Percentiles rank a stretch among this genome's conserved stretches.
Evolutionary conservation across 306 rosid genomes (phyloP).

Genomic region (Hippophae tibetana): DNA sequence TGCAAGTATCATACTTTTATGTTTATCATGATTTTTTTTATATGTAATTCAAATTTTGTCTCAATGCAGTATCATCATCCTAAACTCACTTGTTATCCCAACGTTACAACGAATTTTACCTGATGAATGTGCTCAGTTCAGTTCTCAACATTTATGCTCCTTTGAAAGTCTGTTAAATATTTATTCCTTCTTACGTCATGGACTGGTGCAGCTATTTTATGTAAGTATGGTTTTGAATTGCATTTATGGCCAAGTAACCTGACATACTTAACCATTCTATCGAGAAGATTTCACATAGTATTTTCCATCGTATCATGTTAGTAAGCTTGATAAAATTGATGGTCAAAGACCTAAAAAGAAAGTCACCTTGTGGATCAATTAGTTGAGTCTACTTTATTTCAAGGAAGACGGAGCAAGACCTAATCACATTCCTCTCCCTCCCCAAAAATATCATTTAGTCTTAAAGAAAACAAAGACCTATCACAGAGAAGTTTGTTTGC

Average conservation of each 20-base stretch:
- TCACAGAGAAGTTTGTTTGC: no score
- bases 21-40: neutral
- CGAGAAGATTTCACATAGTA: neutral
- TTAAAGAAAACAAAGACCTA: no score
- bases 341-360: neutral
- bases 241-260: neutral
- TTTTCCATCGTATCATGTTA: neutral
- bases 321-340: neutral
- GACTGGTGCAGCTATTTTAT: constrained; percentile 65
- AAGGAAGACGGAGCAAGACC: neutral
- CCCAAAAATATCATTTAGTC: no score
- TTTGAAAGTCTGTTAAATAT: constrained; percentile 40
- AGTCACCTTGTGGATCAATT: neutral
- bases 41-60: neutral
- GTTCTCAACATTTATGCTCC: constrained; percentile 40
- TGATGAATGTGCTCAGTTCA: constrained; percentile 36
- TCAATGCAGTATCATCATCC: constrained; percentile 59
- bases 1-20: neutral
- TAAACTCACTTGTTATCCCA: constrained; percentile 61
- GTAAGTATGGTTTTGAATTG: constrained; percentile 37
- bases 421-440: neutral
- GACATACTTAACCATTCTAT: neutral
- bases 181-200: constrained; percentile 56
- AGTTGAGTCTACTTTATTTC: neutral
- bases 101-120: constrained; percentile 74